These are phyloP conservation scores for Agroathelia rolfsii DNA, from an alignment of 1,284 basidiomycete genomes.

Conservation along the genomic window DNA sequence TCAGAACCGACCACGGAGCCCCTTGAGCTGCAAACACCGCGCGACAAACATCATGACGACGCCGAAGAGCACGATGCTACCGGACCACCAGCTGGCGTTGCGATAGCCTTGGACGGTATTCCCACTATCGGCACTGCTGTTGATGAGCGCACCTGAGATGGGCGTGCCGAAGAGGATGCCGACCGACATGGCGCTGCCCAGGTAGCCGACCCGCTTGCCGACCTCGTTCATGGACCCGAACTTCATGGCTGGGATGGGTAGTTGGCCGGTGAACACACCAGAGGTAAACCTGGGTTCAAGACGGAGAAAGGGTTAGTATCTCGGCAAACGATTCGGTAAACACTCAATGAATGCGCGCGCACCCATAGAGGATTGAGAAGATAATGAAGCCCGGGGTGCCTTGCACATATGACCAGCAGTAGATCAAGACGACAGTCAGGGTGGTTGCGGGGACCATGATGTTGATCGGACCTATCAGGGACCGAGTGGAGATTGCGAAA, in stretches of 20 bases:
- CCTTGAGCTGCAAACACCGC: constrained; percentile 19
- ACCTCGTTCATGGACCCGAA: constrained; percentile 53
- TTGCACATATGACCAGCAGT: constrained; percentile 50
- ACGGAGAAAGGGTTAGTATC: background rate
- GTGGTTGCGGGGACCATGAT: constrained; percentile 44
- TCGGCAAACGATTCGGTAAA: no score
- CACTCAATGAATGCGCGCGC: no score
- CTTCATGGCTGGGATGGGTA: constrained; percentile 44
- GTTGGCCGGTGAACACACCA: constrained; percentile 47
- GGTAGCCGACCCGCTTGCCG: constrained; percentile 49
- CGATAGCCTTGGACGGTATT: constrained; percentile 44
- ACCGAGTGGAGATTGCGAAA: no score
- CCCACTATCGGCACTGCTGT: constrained; percentile 30
- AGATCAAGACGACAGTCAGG: constrained; percentile 40
- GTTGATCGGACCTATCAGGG: constrained; percentile 43
- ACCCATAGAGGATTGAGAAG: constrained; percentile 46
- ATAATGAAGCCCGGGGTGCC: constrained; percentile 28
- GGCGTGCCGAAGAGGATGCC: constrained; percentile 45
- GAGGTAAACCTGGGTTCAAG: constrained; percentile 30
- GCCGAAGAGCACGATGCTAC: constrained; percentile 18
- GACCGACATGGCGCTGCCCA: constrained; percentile 37
- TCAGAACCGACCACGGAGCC: constrained; percentile 18
- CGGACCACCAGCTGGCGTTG: constrained; percentile 17
- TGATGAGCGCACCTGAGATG: constrained; percentile 47
- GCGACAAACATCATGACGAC: constrained; percentile 17